A percentile compares a stretch with the other conserved stretches of the same genome.
These are phyloP conservation scores for Fragaria vesca DNA, from an alignment of 306 rosid genomes.

Conservation along the genomic window DNA sequence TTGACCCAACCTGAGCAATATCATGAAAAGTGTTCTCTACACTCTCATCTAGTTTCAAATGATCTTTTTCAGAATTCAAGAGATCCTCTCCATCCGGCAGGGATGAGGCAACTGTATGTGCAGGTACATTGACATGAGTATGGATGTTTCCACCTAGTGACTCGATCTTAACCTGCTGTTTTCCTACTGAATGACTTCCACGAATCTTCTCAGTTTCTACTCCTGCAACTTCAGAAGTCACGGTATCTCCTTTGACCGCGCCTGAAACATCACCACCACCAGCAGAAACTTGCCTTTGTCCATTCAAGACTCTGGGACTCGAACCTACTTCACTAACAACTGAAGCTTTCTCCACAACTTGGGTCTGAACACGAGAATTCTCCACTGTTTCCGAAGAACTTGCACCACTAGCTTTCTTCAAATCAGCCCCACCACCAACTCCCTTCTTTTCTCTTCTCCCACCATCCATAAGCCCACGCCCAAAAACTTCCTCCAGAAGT, in stretches of 20 bases:
- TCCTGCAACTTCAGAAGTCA: constrained; percentile 20
- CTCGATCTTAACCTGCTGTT: constrained; percentile 33
- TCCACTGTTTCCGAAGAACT: background rate
- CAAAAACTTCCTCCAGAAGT: constrained; percentile 23
- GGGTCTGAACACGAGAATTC: constrained; percentile 15
- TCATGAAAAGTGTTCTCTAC: constrained; percentile 20
- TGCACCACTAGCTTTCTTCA: constrained; percentile 17
- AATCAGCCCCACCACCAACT: constrained; percentile 25
- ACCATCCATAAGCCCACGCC: constrained; percentile 24
- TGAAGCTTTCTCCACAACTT: constrained; percentile 18
- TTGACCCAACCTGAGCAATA: constrained; percentile 21
- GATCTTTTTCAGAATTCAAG: constrained; percentile 30
- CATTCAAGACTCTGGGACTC: constrained; percentile 31
- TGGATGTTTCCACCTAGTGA: constrained; percentile 16
- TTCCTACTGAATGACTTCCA: constrained; percentile 30
- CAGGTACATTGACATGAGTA: constrained; percentile 15
- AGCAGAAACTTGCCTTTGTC: constrained; percentile 27
- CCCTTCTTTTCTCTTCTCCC: constrained; percentile 25
- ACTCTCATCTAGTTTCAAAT: constrained; percentile 22
- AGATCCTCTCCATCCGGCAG: constrained; percentile 18
- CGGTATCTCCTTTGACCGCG: constrained; percentile 12
- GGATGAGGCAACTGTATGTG: constrained; percentile 16
- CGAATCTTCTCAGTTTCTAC: constrained; percentile 15
- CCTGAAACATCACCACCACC: constrained; percentile 26
- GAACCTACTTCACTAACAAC: constrained; percentile 4